Base-by-base conservation (phyloP, 2,329 filamentous ascomycete genomes). In the Graphiopsis chlorocephala region DNA sequence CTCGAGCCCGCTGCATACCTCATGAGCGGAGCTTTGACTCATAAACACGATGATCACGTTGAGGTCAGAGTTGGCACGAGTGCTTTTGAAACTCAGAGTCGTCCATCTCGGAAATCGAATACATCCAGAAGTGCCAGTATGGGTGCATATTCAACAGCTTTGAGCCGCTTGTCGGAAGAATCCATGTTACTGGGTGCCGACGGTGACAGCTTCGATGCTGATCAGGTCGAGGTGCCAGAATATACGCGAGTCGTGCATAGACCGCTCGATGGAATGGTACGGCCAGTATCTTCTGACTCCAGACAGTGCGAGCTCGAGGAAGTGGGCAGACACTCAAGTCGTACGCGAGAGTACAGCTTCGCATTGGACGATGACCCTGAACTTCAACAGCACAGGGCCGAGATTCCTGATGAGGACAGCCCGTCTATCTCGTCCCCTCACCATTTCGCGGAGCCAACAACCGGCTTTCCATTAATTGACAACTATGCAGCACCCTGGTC, bases 151-250 rank as follows among this genome's bases (percentile, higher is more conserved):
- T 74, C 72, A 14, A 70, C 68, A 25, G 67, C 69, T 0, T 68
- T 69, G 26, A 70, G 65, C 11, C 63, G 66, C 6, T 65, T 73
- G 10, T 74, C 73, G 2, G 72, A 74, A 57, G 72, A 75, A 29
- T 69, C 72, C 7, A 75, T 76, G 74, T 68, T 76, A 8, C 62
- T 76, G 28, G 71, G 67, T 12, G 68, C 66, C 5, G 71, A 75
- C 55, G 71, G 64, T 17, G 68, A 71, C 56, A 58, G 47, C 17
- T 70, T 67, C 33, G 68, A 69, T 31, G 62, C 62, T 10, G 28
- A 58, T 5, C 53, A 52, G 25, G 62, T 64, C 15, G 62, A 59
- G 29, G 47, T 64, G 23, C 62, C 23, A 53, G 26, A 23, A 53
- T 61, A n/a, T 28, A 29, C 14, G 28, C 47, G n/a, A 20, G 10